Evolutionary conservation across 2,329 filamentous ascomycete species (phyloP).

Genomic region (Stenocarpella maydis): DNA sequence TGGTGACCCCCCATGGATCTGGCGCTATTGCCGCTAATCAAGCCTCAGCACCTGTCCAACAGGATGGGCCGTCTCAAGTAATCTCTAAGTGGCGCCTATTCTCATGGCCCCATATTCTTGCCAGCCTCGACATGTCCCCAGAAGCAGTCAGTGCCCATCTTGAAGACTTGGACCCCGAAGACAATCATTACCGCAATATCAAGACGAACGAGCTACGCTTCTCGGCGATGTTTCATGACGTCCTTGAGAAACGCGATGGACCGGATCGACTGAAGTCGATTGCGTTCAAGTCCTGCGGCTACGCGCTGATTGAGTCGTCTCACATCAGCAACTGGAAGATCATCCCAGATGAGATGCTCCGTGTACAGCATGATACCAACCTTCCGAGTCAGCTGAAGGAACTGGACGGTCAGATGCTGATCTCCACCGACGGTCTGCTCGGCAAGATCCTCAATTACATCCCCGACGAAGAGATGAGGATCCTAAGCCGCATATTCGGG

Average conservation of each 20-base stretch:
- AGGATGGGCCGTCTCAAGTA: background rate
- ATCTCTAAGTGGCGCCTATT: conserved; percentile 42
- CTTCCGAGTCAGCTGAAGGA: conserved; percentile 31
- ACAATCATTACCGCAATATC: background rate
- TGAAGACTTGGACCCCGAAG: background rate
- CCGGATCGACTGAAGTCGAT: conserved; percentile 49
- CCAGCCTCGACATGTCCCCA: conserved; percentile 50
- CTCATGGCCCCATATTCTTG: conserved; percentile 53
- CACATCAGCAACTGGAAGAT: conserved; percentile 49
- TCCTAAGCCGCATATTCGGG: conserved; percentile 44
- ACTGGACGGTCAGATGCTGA: conserved; percentile 45
- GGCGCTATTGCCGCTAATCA: conserved; percentile 4
- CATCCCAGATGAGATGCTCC: conserved; percentile 40
- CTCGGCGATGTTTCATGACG: conserved; percentile 37
- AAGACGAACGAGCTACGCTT: conserved; percentile 29
- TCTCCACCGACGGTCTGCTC: conserved; percentile 47
- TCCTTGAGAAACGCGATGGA: conserved; percentile 39
- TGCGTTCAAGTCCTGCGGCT: conserved; percentile 69
- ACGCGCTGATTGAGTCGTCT: conserved; percentile 54
- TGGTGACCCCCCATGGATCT: conserved; percentile 1
- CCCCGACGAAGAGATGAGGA: conserved; percentile 41
- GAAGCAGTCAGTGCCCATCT: conserved; percentile 33
- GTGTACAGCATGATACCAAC: conserved; percentile 31
- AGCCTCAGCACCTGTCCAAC: background rate
- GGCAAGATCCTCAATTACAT: conserved; percentile 46